Base-by-base conservation (phyloP, 176 grass and related monocot genomes). In the Avena eriantha region DNA sequence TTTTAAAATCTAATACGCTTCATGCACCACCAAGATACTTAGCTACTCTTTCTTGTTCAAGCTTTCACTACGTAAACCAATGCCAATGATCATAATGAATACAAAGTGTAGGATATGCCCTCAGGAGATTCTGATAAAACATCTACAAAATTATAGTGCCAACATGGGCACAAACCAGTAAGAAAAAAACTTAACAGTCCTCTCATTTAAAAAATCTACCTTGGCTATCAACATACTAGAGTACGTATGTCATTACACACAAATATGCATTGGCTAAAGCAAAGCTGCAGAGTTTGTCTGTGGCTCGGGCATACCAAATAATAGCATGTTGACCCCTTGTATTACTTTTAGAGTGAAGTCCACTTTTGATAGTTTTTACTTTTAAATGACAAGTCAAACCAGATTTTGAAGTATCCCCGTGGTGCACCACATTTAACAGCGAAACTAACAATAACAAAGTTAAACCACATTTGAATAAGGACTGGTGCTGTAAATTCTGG, bases 1-100 rank as follows among this genome's bases (percentile, higher is more conserved):
- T 66, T 66, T 31, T 50, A 1, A 7, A 68, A 29, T 54, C 14
- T 5, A 49, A 13, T 50, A 24, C 3, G 7, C 16, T 73, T 21
- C 39, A n/a, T 33, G 10, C 26, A 51, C 17, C 61, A 67, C 24
- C 45, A 81, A 10, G 24, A 81, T 68, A 66, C 45, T 81, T 12
- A 15, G 57, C 82, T 61, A 41, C 54, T 74, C 16, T 75, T 60
- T 83, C 43, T 49, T 11, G 17, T 81, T 81, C 6, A 19, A 49
- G 39, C 6, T 41, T 74, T 34, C 5, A 23, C n/a, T 53, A 9
- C 5, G 18, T 69, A 53, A 69, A 49, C 33, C 36, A 59, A 72
- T 41, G 14, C 29, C 22, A 13, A 14, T 26, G 2, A 19, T 29
- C 29, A 21, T 59, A 18, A 82, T 56, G 12, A 73, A 59, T 31